Percentiles rank a stretch among this genome's conserved stretches.
Evolutionary conservation across 2,329 filamentous ascomycete genomes (phyloP).

Genomic region (Geosmithia morbida): DNA sequence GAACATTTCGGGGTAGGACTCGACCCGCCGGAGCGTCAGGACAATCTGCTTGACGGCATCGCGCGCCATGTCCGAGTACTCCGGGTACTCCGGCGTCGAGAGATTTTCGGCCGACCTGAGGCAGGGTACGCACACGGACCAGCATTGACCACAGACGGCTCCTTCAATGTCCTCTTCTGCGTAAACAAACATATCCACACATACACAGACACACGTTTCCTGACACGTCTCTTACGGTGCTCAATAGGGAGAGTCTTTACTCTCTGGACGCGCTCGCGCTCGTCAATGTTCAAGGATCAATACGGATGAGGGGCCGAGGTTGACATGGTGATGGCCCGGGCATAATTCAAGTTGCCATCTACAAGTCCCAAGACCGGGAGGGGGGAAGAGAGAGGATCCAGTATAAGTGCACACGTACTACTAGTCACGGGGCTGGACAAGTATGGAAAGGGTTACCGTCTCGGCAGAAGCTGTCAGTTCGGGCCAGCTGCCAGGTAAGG

Average conservation of each 20-base stretch:
- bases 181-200: background rate
- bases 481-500: too few species aligned
- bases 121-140: constrained; percentile 6
- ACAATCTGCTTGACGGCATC: constrained; percentile 4
- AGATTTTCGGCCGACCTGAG: constrained; percentile 11
- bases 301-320: background rate
- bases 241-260: too few species aligned
- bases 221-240: too few species aligned
- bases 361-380: too few species aligned
- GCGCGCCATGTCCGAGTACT: constrained; percentile 8
- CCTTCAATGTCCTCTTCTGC: constrained; percentile 2
- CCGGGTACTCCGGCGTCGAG: constrained; percentile 8
- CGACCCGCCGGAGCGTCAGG: constrained; percentile 9
- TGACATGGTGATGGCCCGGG: too few species aligned
- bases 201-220: too few species aligned
- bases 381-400: too few species aligned
- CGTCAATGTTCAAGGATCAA: constrained; percentile 7
- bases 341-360: too few species aligned
- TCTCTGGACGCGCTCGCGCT: constrained; percentile 13
- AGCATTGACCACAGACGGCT: constrained; percentile 7
- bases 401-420: too few species aligned
- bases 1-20: constrained; percentile 9
- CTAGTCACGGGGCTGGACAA: too few species aligned
- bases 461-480: too few species aligned
- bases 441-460: too few species aligned